Conservation (phyloP, 495 filamentous ascomycete genomes). For the Penicillium paradoxum region DNA sequence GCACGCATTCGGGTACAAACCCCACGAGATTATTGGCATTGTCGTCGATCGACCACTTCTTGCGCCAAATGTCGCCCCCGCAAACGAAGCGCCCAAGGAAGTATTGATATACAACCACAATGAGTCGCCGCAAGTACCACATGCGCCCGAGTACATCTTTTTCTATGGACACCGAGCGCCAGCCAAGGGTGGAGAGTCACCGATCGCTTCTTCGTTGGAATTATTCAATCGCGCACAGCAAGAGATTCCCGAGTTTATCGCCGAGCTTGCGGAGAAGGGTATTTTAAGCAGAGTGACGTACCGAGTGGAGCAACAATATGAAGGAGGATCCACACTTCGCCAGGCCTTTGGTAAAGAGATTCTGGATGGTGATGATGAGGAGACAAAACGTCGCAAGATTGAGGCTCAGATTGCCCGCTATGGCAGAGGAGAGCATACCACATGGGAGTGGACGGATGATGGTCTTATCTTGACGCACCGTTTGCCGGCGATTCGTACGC, state of each 20-base stretch:
- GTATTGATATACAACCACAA: slow-evolving; percentile 51
- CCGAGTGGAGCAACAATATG: slow-evolving; percentile 39
- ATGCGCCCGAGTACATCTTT: slow-evolving; percentile 50
- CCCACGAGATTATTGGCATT: slow-evolving; percentile 54
- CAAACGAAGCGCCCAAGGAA: slow-evolving; percentile 49
- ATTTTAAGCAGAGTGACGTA: slow-evolving; percentile 44
- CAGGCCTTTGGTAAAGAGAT: slow-evolving; percentile 51
- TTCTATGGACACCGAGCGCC: slow-evolving; percentile 42
- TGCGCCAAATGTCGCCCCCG: slow-evolving; percentile 49
- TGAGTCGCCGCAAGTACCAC: slow-evolving; percentile 50
- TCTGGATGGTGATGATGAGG: slow-evolving; percentile 39
- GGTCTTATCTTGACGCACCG: slow-evolving; percentile 37
- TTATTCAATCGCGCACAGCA: slow-evolving; percentile 44
- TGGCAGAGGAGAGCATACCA: slow-evolving; percentile 29
- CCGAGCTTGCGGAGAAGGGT: slow-evolving; percentile 41
- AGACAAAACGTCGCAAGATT: slow-evolving; percentile 39
- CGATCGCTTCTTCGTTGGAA: slow-evolving; percentile 47
- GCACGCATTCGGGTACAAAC: slow-evolving; percentile 49
- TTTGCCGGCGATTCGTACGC: slow-evolving; percentile 44
- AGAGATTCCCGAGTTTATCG: slow-evolving; percentile 47
- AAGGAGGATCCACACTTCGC: slow-evolving; percentile 45
- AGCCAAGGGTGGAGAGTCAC: slow-evolving; percentile 44
- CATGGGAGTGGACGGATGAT: slow-evolving; percentile 47
- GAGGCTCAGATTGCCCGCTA: slow-evolving; percentile 49
- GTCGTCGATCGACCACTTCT: slow-evolving; percentile 46